Evolutionary conservation across 768 basidiomycete species (phyloP).

Genomic region (Termitomyces sp.): DNA sequence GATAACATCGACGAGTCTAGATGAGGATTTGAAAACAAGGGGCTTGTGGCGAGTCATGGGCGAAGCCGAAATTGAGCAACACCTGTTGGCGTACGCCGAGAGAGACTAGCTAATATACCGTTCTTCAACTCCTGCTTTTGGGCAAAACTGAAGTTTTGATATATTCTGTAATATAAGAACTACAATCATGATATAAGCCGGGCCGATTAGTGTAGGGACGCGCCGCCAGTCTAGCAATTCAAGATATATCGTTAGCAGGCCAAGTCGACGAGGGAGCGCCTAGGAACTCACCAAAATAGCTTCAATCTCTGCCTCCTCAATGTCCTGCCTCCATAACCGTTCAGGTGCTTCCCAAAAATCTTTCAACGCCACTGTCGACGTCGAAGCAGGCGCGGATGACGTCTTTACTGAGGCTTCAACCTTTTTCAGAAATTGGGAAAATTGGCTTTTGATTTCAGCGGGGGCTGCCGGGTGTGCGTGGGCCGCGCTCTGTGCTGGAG

Average conservation of each 20-base stretch:
- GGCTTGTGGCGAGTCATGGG: constrained; percentile 79
- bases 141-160: background rate
- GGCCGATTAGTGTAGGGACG: constrained; percentile 36
- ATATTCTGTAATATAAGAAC: constrained; percentile 5
- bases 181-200: constrained; percentile 1
- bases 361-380: constrained; percentile 19
- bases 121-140: background rate
- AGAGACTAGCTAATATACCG: constrained; percentile 53
- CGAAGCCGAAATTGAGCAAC: constrained; percentile 71
- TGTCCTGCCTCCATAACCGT: constrained; percentile 46
- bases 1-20: constrained; percentile 72
- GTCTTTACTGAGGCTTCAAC: constrained; percentile 20
- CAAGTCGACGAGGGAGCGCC: background rate
- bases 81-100: constrained; percentile 83
- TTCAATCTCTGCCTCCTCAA: constrained; percentile 58
- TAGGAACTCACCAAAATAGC: constrained; percentile 50
- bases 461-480: constrained; percentile 67
- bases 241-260: background rate
- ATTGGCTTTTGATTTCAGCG: constrained; percentile 47
- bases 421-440: constrained; percentile 37
- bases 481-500: constrained; percentile 29
- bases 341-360: constrained; percentile 68
- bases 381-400: constrained; percentile 5
- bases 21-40: constrained; percentile 65
- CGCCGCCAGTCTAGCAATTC: constrained; percentile 56